Evolutionary conservation across 768 basidiomycete genomes (phyloP), one percentile per base, ranked within the genome.

Genomic region (Pulveroboletus sp.): DNA sequence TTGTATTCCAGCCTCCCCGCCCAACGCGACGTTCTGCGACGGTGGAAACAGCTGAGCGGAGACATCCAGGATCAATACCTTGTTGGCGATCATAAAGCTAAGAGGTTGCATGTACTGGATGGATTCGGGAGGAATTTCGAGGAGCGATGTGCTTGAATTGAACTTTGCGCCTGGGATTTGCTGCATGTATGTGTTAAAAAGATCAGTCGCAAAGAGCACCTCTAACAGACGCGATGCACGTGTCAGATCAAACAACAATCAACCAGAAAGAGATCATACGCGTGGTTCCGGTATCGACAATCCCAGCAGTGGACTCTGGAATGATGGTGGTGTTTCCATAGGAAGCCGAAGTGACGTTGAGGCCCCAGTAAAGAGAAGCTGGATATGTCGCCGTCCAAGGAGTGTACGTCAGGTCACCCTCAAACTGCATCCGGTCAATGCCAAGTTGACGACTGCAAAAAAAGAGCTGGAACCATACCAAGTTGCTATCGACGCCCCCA

Each of bases 331-430:
- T 21, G 6, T n/a, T 14, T 24, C 60, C 57, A 27, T 53, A 65
- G 2, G 57, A 52, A 7, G 27, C 34, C 11, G 23, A 49, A 8
- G 57, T 61, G 38, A 68, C 41, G 27, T 68, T 55, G 35, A 69
- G 57, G 10, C 67, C 67, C 68, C 68, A 69, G 52, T 36, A 69
- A 8, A 2, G 10, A 16, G 45, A 31, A 2, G 67, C 49, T 7
- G 66, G 64, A 11, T 4, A 32, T 20, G 62, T 69, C 27, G 19
- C 4, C 32, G 69, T 70, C 43, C 67, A 32, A 14, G 59, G 65
- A 29, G 35, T 40, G 50, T 63, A 64, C 2, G 50, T 58, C 34
- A 67, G 29, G 10, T 43, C 14, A 16, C 67, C 64, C n/a, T 48
- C 29, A 39, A 59, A 59, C 58, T 67, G 33, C 13, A 35, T 12